Evolutionary conservation across 352 stramenopile genomes (phyloP).

Genomic region (Pythium dissotocum): DNA sequence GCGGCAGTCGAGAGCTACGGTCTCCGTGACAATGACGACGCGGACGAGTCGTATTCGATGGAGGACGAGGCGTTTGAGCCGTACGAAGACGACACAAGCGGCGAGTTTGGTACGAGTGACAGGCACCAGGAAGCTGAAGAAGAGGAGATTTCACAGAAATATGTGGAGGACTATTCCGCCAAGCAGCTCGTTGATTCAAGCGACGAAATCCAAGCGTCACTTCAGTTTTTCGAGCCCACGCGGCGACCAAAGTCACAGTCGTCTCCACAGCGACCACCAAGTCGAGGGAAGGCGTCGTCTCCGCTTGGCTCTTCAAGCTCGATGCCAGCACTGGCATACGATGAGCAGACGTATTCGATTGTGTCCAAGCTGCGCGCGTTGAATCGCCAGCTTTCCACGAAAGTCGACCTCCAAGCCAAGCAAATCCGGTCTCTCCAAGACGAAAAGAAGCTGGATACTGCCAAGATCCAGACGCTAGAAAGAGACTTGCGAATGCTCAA

Average conservation of each 20-base stretch:
- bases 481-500: conserved; percentile 48
- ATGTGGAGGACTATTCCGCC: not conserved
- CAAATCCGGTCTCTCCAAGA: conserved; percentile 41
- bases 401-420: conserved; percentile 60
- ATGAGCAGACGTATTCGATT: conserved; percentile 57
- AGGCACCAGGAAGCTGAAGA: not conserved
- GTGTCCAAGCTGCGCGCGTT: conserved; percentile 45
- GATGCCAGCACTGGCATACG: conserved; percentile 31
- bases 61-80: conserved; percentile 42
- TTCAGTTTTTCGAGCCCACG: not conserved
- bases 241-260: not conserved
- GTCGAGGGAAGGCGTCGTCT: not conserved
- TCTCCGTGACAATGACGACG: conserved; percentile 8
- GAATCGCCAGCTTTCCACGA: conserved; percentile 46
- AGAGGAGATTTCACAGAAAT: not conserved
- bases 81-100: conserved; percentile 29
- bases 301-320: not conserved
- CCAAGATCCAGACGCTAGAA: conserved; percentile 42
- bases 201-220: not conserved
- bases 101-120: not conserved
- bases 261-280: not conserved
- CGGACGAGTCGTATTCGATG: conserved; percentile 33
- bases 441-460: conserved; percentile 53
- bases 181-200: not conserved
- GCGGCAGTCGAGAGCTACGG: not conserved